Base-by-base conservation (phyloP, 176 grass and related monocot species). In the Typha latifolia region DNA sequence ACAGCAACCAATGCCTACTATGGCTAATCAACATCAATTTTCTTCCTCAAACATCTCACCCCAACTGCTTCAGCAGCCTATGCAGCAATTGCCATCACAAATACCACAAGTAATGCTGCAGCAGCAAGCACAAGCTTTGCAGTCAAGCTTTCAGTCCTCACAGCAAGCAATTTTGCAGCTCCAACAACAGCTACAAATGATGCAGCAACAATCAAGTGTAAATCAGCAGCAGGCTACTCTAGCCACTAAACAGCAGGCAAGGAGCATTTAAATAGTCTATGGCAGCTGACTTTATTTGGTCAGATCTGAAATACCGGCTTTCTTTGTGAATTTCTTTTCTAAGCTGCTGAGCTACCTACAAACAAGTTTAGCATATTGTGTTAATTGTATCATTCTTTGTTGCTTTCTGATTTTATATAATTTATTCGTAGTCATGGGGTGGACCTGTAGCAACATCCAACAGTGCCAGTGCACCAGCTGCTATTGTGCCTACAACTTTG, bases 161-260 rank as follows among this genome's bases (percentile, higher is more conserved):
- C 94, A 99, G 81, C 94, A 99, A 32, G 89, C 94, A 0, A 99
- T 99, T 86, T 82, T 83, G 69, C 95, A 99, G 74, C 77, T 99
- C 57, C 95, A 99, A 65, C 95, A 94, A 69, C 89, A 99, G 65
- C 79, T 99, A 55, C 95, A 94, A 66, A 72, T 85, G 72, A 93
- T 99, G 86, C 89, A 99, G 65, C 88, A 87, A 32, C 84, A 82
- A 62, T 66, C 73, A 49, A 88, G 78, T 56, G 48, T 78, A 50
- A 88, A 78, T 67, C 85, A 88, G 66, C 84, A 87, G 64, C 75
- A 71, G 51, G 37, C 68, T 50, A 62, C 81, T 66, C 84, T 88
- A 32, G 71, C 80, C 47, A 16, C 61, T 69, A 84, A 96, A 76
- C 82, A 83, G 62, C 95, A 99, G 86, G 94, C 93, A 90, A 69